Percentiles rank a stretch among this genome's conserved stretches.
Evolutionary conservation across 1,284 basidiomycete genomes (phyloP).

Genomic region (Sanghuangporus baumii): DNA sequence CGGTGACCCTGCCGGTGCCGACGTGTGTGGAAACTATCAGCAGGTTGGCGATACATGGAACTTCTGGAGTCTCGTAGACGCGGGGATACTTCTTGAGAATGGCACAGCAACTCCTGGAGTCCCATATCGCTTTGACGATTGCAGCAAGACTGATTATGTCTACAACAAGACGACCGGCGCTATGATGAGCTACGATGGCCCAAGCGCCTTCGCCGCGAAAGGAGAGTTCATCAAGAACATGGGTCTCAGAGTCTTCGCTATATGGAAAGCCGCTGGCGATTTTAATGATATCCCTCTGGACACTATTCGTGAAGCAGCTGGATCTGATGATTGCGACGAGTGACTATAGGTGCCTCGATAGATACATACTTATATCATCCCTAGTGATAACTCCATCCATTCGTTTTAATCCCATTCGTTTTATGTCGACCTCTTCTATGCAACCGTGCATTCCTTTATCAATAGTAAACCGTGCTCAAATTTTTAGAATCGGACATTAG

Average conservation of each 20-base stretch:
- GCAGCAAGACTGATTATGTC: conserved; percentile 66
- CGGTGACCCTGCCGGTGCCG: conserved; percentile 43
- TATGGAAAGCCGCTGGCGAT: conserved; percentile 63
- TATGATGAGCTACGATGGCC: conserved; percentile 59
- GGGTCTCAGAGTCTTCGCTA: conserved; percentile 52
- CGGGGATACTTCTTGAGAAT: conserved; percentile 45
- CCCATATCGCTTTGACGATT: conserved; percentile 48
- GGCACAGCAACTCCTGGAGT: conserved; percentile 47
- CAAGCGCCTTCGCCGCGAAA: conserved; percentile 52
- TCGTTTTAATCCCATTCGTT: no score
- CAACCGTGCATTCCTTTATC: no score
- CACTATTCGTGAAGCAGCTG: conserved; percentile 38
- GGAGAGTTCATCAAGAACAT: conserved; percentile 48
- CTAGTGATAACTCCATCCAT: conserved; percentile 19
- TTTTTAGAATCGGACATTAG: no score
- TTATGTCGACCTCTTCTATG: no score
- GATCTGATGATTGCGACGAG: conserved; percentile 18
- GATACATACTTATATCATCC: conserved; percentile 32
- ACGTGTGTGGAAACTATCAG: conserved; percentile 47
- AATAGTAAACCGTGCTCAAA: no score
- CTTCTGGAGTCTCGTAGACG: conserved; percentile 54
- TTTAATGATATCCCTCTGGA: conserved; percentile 48
- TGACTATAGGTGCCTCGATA: conserved; percentile 41
- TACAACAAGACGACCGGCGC: conserved; percentile 47
- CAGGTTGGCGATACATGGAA: conserved; percentile 45